Percentiles rank a stretch among this genome's conserved stretches.
Conservation (phyloP, 2,329 filamentous ascomycete species). For the Ophiostoma ulmi region DNA sequence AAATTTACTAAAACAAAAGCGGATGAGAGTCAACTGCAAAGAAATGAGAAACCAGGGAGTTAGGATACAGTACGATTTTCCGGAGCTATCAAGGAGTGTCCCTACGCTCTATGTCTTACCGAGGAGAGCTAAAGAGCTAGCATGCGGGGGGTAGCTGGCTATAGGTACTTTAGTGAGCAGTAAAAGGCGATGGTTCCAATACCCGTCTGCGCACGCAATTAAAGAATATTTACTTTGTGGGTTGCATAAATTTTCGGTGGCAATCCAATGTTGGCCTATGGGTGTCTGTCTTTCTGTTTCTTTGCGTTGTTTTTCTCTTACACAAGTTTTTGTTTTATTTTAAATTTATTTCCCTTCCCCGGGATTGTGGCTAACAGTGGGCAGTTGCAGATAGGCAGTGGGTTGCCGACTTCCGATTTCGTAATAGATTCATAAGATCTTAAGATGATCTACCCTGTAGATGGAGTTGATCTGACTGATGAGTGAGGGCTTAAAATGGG, state of each 20-base stretch:
- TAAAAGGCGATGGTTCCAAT: not conserved
- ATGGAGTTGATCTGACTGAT: not conserved
- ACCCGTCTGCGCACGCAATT: slow-evolving; percentile 1
- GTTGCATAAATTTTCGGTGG: not conserved
- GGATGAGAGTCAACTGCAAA: not conserved
- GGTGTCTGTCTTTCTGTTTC: not conserved
- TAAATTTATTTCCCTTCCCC: not conserved
- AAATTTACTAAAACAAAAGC: not conserved
- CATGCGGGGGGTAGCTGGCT: not conserved
- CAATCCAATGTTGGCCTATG: no score
- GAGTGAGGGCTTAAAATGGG: not conserved
- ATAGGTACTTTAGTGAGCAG: not conserved
- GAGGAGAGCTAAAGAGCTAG: not conserved
- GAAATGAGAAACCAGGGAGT: not conserved
- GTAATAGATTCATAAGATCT: not conserved
- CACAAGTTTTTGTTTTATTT: not conserved
- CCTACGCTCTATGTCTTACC: not conserved
- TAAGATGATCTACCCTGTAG: not conserved
- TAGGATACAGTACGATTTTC: not conserved
- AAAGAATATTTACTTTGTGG: not conserved
- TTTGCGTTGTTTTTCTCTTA: not conserved
- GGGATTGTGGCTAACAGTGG: slow-evolving; percentile 2
- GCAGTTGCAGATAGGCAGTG: not conserved
- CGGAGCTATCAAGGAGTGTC: not conserved
- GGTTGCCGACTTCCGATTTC: not conserved